Evolutionary conservation across 2,329 filamentous ascomycete genomes (phyloP), one percentile per base, ranked within the genome.

Genomic region (Paramyrothecium roridum): DNA sequence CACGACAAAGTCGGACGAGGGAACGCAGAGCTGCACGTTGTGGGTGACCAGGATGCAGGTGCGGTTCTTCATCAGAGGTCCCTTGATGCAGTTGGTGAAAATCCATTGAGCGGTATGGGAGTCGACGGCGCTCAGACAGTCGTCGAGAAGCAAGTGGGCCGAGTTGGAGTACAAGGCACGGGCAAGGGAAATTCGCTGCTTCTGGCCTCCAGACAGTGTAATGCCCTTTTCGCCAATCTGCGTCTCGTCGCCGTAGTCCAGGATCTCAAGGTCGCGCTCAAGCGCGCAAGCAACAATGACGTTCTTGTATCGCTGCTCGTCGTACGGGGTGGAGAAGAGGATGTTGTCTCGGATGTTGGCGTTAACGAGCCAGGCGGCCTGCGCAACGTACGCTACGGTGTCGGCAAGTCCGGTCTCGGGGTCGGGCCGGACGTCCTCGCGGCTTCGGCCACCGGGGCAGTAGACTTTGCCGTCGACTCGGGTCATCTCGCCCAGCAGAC

Each of bases 41-140:
- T 99, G 95, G 0, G 95, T 97, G 37, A 99, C 93, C 47, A 99
- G 80, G 53, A 99, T 91, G 71, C 95, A 98, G 26, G 95, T 98
- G 46, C 95, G 86, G 66, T 87, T 81, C 56, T 82, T 77, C 95
- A 99, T 98, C 52, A 99, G 75, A 7, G 91, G 90, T 2, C 95
- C 95, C 63, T 87, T 87, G 60, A 99, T 87, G 57, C 93, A 96
- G 72, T 96, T 89, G 68, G 89, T 89, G 74, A 98, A 98, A 62
- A 99, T 98, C 88, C 96, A 97, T 71, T 97, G 96, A 2, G 93
- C 93, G 0, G 95, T 98, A 65, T 99, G 95, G 3, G 95, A 96
- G 71, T 99, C 95, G 34, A 99, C 95, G 26, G 95, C 95, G 67
- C 93, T 97, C 47, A 99, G 81, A 60, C 96, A 96, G 71, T 99